Evolutionary conservation across 2,329 filamentous ascomycete genomes (phyloP).

Genomic region (Ophiobolus disseminans): DNA sequence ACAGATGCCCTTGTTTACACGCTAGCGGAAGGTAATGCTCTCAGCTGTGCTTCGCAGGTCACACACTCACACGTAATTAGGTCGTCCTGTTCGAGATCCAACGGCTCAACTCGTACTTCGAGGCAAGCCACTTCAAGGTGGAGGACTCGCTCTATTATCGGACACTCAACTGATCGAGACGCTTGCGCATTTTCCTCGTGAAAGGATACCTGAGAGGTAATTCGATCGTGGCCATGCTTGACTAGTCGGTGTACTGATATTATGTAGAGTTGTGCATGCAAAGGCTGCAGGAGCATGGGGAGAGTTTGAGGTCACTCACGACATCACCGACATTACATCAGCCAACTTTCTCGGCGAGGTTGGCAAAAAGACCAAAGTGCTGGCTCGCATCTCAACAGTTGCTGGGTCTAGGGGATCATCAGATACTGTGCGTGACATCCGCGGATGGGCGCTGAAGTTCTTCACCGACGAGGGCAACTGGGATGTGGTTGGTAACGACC

Average conservation of each 20-base stretch:
- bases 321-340: conserved; percentile 63
- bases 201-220: conserved; percentile 66
- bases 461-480: conserved; percentile 61
- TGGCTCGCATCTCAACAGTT: conserved; percentile 58
- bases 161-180: conserved; percentile 69
- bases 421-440: conserved; percentile 58
- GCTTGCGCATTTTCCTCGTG: conserved; percentile 66
- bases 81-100: conserved; percentile 2
- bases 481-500: conserved; percentile 57
- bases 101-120: conserved; percentile 2
- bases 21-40: neutral
- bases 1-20: neutral
- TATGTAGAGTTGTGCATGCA: conserved; percentile 61
- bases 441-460: conserved; percentile 60
- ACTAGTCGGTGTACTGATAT: neutral
- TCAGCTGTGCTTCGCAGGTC: neutral
- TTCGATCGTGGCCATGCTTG: conserved; percentile 14
- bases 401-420: conserved; percentile 55
- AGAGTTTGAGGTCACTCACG: conserved; percentile 67
- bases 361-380: conserved; percentile 61
- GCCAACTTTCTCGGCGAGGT: conserved; percentile 61
- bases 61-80: neutral
- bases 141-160: conserved; percentile 57
- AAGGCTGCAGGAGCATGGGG: conserved; percentile 65
- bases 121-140: conserved; percentile 20